Percentiles rank a stretch among this genome's conserved stretches.
Evolutionary conservation across 352 stramenopile species (phyloP).

Genomic region (Phytopythium cucurbitacearum): DNA sequence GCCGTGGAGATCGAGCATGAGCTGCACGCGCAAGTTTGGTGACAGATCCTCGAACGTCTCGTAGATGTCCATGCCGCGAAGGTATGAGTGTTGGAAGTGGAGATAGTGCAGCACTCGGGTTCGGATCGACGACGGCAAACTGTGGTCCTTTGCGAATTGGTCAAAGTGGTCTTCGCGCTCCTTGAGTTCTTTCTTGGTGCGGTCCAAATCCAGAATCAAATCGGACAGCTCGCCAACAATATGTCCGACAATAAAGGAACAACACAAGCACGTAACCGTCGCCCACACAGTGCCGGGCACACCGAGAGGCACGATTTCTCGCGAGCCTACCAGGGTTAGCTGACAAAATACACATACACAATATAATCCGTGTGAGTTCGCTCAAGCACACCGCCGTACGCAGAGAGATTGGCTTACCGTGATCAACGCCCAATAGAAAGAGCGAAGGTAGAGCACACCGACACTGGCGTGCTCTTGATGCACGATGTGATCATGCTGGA

Average conservation of each 20-base stretch:
- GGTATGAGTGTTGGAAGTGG: slow-evolving; percentile 62
- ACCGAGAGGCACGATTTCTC: slow-evolving; percentile 61
- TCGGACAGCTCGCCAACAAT: slow-evolving; percentile 76
- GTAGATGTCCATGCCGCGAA: slow-evolving; percentile 69
- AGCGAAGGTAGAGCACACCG: slow-evolving; percentile 54
- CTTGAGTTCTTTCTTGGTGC: slow-evolving; percentile 68
- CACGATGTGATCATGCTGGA: slow-evolving; percentile 70
- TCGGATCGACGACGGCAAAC: slow-evolving; percentile 46
- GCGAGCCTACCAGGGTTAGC: slow-evolving; percentile 64
- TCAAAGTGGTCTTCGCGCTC: slow-evolving; percentile 64
- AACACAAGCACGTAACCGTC: slow-evolving; percentile 57
- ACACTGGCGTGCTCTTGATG: slow-evolving; percentile 49
- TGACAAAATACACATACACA: slow-evolving; percentile 12
- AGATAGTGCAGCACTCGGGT: slow-evolving; percentile 64
- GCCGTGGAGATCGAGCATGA: slow-evolving; percentile 76
- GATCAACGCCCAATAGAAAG: slow-evolving; percentile 76
- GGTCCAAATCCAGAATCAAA: slow-evolving; percentile 73
- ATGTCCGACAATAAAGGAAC: slow-evolving; percentile 74
- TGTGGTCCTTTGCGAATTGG: slow-evolving; percentile 62
- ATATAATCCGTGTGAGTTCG: background rate
- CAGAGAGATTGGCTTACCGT: slow-evolving; percentile 25
- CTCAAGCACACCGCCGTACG: background rate
- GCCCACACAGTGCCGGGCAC: slow-evolving; percentile 64
- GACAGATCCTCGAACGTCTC: slow-evolving; percentile 70
- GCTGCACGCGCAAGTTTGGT: slow-evolving; percentile 52